These are phyloP conservation scores for Oligophagozyma castellii DNA, from an alignment of 1,139 yeast genomes.

Conservation along the genomic window DNA sequence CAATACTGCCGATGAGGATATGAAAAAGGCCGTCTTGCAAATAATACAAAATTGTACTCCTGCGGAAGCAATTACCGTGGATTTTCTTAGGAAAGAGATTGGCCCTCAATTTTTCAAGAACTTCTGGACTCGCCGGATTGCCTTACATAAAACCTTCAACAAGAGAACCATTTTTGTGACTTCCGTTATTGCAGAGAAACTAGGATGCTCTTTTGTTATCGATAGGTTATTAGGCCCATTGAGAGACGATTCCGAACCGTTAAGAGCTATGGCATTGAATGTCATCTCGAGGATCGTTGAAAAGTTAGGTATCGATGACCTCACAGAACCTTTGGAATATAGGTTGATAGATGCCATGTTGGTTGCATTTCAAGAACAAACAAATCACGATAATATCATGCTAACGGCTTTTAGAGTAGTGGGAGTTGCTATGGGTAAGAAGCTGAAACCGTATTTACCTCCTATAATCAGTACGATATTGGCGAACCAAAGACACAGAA, in stretches of 20 bases:
- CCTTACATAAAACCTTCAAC: conserved; percentile 41
- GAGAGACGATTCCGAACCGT: conserved; percentile 73
- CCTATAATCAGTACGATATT: conserved; percentile 63
- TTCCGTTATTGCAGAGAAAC: conserved; percentile 46
- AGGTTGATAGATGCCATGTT: conserved; percentile 68
- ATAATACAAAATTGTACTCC: conserved; percentile 46
- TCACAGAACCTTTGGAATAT: conserved; percentile 47
- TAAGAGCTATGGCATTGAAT: conserved; percentile 68
- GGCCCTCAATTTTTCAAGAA: conserved; percentile 50
- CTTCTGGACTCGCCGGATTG: conserved; percentile 71
- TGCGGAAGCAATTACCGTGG: conserved; percentile 38
- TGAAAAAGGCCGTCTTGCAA: conserved; percentile 59
- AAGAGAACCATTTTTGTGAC: conserved; percentile 66
- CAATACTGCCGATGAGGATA: conserved; percentile 75
- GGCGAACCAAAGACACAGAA: conserved; percentile 60
- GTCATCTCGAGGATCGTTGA: conserved; percentile 41
- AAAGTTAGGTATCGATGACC: conserved; percentile 33
- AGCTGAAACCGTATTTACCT: conserved; percentile 63
- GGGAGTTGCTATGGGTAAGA: conserved; percentile 49
- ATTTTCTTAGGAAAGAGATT: conserved; percentile 35
- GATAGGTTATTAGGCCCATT: conserved; percentile 44
- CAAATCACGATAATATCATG: conserved; percentile 37
- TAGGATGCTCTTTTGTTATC: conserved; percentile 52
- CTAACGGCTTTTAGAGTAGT: conserved; percentile 55
- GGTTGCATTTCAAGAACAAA: conserved; percentile 77